Evolutionary conservation across 2,329 filamentous ascomycete species (phyloP).

Genomic region (Clonostachys solani): DNA sequence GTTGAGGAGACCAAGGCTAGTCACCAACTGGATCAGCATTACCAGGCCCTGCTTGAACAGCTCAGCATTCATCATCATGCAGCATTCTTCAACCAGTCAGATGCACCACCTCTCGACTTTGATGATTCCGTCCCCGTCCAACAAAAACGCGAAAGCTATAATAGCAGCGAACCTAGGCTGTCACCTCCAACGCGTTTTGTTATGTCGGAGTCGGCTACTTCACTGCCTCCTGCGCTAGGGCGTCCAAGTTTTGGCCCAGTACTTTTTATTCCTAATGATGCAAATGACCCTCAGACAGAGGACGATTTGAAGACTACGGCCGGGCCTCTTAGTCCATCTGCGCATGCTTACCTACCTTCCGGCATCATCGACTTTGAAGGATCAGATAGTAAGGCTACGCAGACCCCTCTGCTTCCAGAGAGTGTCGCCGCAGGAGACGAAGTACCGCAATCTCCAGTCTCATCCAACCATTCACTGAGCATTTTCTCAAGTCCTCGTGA

Average conservation of each 20-base stretch:
- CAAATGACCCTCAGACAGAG: conserved; percentile 49
- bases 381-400: conserved; percentile 40
- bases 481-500: conserved; percentile 58
- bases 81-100: conserved; percentile 40
- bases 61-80: conserved; percentile 38
- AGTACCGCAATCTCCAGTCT: conserved; percentile 58
- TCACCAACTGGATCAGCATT: conserved; percentile 39
- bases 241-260: conserved; percentile 38
- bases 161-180: conserved; percentile 36
- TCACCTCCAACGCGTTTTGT: conserved; percentile 33
- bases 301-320: conserved; percentile 58
- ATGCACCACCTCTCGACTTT: conserved; percentile 40
- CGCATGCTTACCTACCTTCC: conserved; percentile 69
- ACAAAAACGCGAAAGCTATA: conserved; percentile 41
- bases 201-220: conserved; percentile 23
- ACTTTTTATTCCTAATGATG: conserved; percentile 41
- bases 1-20: conserved; percentile 41
- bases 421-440: conserved; percentile 20
- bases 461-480: conserved; percentile 52
- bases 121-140: conserved; percentile 34
- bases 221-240: conserved; percentile 1
- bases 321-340: conserved; percentile 74
- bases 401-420: conserved; percentile 25
- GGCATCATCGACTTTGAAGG: conserved; percentile 61
- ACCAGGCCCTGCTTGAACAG: conserved; percentile 41